A percentile compares a stretch with the other conserved stretches of the same genome.
Conservation (phyloP, 2,329 filamentous ascomycete genomes). For the Fusarium subtropicale region DNA sequence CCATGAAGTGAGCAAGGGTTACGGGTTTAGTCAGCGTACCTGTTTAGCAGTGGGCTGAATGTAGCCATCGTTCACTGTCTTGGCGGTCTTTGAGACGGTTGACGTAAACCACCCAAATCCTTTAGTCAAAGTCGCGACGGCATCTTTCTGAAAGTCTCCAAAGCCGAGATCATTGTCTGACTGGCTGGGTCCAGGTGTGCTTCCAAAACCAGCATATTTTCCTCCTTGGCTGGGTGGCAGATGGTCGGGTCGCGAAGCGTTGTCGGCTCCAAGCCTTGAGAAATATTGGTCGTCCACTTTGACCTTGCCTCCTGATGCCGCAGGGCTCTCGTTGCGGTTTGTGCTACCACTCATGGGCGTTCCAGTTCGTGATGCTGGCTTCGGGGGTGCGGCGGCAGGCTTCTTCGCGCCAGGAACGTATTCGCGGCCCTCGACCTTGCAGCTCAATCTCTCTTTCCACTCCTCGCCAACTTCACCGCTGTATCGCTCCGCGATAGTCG, state of each 20-base stretch:
- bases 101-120: constrained; percentile 94
- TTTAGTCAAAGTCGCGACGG: constrained; percentile 87
- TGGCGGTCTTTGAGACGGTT: constrained; percentile 89
- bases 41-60: constrained; percentile 93
- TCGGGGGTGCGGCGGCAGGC: constrained; percentile 49
- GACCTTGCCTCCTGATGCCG: constrained; percentile 59
- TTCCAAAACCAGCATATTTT: constrained; percentile 93
- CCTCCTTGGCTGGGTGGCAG: constrained; percentile 90
- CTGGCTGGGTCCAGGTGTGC: constrained; percentile 69
- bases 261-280: constrained; percentile 83
- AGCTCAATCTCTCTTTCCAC: constrained; percentile 89
- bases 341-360: constrained; percentile 57
- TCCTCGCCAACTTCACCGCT: constrained; percentile 91
- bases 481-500: constrained; percentile 90
- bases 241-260: constrained; percentile 78
- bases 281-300: constrained; percentile 91
- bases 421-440: constrained; percentile 87
- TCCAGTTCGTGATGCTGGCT: constrained; percentile 53
- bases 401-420: constrained; percentile 81
- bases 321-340: constrained; percentile 56
- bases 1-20: constrained; percentile 4
- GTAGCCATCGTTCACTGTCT: constrained; percentile 89
- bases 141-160: constrained; percentile 93
- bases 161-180: constrained; percentile 66
- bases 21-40: constrained; percentile 59